Percentiles rank a stretch among this genome's conserved stretches.
These are phyloP conservation scores for Verbena officinalis DNA, from an alignment of 257 asterid species.

Conservation along the genomic window DNA sequence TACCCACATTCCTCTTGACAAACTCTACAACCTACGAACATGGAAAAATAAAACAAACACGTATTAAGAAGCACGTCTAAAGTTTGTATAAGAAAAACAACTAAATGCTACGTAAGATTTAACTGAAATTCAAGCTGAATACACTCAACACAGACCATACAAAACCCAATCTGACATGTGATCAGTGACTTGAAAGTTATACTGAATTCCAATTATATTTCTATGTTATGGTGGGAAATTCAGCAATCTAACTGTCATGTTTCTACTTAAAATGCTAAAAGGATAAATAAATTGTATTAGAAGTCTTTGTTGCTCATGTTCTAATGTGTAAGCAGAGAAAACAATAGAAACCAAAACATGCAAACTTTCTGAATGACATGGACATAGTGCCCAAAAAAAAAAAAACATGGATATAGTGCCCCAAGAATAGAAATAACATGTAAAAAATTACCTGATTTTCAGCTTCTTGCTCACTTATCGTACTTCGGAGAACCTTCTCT, in stretches of 20 bases:
- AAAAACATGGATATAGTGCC: slow-evolving; percentile 1
- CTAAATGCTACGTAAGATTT: neutral
- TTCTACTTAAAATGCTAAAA: neutral
- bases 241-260: neutral
- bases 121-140: neutral
- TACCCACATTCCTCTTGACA: slow-evolving; percentile 53
- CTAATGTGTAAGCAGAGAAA: too few species aligned
- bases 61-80: neutral
- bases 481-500: slow-evolving; percentile 56
- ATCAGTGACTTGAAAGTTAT: too few species aligned
- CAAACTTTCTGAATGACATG: neutral
- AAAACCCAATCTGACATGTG: too few species aligned
- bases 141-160: neutral
- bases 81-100: neutral
- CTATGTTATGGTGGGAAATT: too few species aligned
- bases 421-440: slow-evolving; percentile 1
- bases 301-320: neutral
- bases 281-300: neutral
- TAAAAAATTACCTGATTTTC: slow-evolving; percentile 54
- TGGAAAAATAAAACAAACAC: neutral
- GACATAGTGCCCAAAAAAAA: too few species aligned
- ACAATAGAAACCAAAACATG: neutral
- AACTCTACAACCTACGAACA: slow-evolving; percentile 56
- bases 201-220: too few species aligned
- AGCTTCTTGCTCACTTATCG: slow-evolving; percentile 55